A percentile compares a stretch with the other conserved stretches of the same genome.
Evolutionary conservation across 2,329 filamentous ascomycete genomes (phyloP).

Genomic region (Lachnum nothofagi): DNA sequence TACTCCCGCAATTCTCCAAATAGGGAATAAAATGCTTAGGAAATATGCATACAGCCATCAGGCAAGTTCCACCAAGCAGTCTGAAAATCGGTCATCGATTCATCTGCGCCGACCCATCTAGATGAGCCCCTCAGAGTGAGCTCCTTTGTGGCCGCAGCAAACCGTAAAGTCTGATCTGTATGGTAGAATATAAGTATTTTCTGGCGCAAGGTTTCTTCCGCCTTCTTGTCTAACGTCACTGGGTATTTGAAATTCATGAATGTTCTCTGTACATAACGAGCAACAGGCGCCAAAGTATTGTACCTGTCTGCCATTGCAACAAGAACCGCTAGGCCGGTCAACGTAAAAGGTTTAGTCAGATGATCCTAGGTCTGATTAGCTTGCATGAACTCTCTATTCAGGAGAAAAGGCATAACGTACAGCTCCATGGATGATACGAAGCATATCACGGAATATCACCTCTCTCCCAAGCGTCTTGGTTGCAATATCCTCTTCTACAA

Average conservation of each 20-base stretch:
- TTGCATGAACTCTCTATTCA: neutral
- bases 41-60: slow-evolving; percentile 48
- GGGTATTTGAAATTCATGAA: slow-evolving; percentile 52
- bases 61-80: slow-evolving; percentile 69
- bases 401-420: slow-evolving; percentile 29
- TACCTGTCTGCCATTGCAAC: slow-evolving; percentile 70
- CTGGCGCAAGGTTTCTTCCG: slow-evolving; percentile 63
- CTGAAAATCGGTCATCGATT: slow-evolving; percentile 33
- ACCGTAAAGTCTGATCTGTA: slow-evolving; percentile 55
- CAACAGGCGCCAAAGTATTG: slow-evolving; percentile 55
- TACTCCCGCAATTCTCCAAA: too few species aligned
- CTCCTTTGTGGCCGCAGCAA: slow-evolving; percentile 59
- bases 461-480: slow-evolving; percentile 57
- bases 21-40: too few species aligned
- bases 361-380: slow-evolving; percentile 19
- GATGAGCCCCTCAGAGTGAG: slow-evolving; percentile 61
- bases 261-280: slow-evolving; percentile 46
- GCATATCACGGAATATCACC: slow-evolving; percentile 59
- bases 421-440: slow-evolving; percentile 59
- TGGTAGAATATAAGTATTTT: slow-evolving; percentile 64
- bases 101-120: slow-evolving; percentile 32
- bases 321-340: slow-evolving; percentile 58
- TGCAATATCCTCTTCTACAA: slow-evolving; percentile 65
- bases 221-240: slow-evolving; percentile 41
- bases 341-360: slow-evolving; percentile 43